Evolutionary conservation across 495 filamentous ascomycete species (phyloP), one percentile per base, ranked within the genome.

Genomic region (Hypoxylon fuscum): DNA sequence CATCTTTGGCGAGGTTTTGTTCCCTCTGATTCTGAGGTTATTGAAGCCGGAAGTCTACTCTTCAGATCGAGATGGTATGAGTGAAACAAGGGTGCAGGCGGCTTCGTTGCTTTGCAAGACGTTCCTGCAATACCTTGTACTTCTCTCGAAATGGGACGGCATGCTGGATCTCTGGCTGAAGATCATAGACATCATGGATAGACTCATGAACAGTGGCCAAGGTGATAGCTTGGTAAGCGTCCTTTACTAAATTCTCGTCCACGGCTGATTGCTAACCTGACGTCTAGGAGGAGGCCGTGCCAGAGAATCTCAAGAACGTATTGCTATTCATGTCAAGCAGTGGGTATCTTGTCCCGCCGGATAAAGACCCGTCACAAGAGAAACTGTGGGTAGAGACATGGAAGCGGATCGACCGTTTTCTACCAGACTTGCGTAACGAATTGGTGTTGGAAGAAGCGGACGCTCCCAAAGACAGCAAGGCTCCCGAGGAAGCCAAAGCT

Each of bases 1-100:
- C 25, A 96, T 99, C 25, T 99, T 99, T 70, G 87, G 88, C 55
- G 90, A 96, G 66, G 93, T 98, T 14, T 82, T 99, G 20, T 97
- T 98, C 75, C 95, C 96, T n/a, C 83, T 99, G 14, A 92, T 98
- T 49, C 79, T 88, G 48, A 85, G 89, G 50, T 82, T 99, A 14
- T 80, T 99, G 18, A 97, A 97, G 75, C 96, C 95, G 0, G 95
- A 99, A 75, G 88, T 97, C 22, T 98, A 94, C 72, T 92, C 93
- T 43, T 89, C 91, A 1, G 95, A 99, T 67, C 89, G 93, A 6
- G 75, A 88, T 25, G 96, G 95, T 15, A 99, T 99, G 95, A 89
- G 89, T 64, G 93, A 97, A 72, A 98, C 94, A 11, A 84, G 95
- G 51, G 91, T 98, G 3, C 90, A 96, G 71, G 93, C 91, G 5